Percentiles rank a stretch among this genome's conserved stretches.
Conservation (phyloP, 306 rosid genomes). For the Inga oerstediana region DNA sequence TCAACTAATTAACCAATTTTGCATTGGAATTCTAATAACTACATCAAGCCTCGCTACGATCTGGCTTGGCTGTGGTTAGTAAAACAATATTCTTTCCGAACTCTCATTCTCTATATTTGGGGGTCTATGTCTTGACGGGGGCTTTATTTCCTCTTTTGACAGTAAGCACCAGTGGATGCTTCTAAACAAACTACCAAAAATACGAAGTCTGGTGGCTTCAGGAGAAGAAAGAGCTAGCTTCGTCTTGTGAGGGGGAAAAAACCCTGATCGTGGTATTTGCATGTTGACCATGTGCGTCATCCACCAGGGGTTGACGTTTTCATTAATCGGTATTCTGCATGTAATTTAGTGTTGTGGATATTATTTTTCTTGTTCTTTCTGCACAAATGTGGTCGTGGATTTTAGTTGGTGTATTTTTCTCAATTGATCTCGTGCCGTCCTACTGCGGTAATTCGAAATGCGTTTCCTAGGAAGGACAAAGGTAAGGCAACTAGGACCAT, state of each 20-base stretch:
- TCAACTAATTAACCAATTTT: background rate
- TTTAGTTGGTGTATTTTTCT: background rate
- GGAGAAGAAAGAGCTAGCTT: slow-evolving; percentile 41
- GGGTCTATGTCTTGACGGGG: slow-evolving; percentile 12
- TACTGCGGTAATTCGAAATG: background rate
- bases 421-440: background rate
- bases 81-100: background rate
- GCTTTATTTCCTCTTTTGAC: slow-evolving; percentile 24
- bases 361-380: background rate
- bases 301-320: background rate
- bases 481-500: background rate
- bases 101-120: background rate
- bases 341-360: background rate
- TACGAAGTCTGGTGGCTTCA: slow-evolving; percentile 39
- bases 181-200: slow-evolving; percentile 53
- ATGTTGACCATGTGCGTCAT: slow-evolving; percentile 30
- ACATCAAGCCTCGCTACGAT: background rate
- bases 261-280: slow-evolving; percentile 16
- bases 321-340: background rate
- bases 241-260: background rate
- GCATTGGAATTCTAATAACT: background rate
- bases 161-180: slow-evolving; percentile 57
- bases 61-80: background rate
- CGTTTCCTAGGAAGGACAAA: background rate
- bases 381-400: background rate